Percentiles rank a stretch among this genome's conserved stretches.
Evolutionary conservation across 345 rosid species (phyloP).

Genomic region (Heritiera fomes): DNA sequence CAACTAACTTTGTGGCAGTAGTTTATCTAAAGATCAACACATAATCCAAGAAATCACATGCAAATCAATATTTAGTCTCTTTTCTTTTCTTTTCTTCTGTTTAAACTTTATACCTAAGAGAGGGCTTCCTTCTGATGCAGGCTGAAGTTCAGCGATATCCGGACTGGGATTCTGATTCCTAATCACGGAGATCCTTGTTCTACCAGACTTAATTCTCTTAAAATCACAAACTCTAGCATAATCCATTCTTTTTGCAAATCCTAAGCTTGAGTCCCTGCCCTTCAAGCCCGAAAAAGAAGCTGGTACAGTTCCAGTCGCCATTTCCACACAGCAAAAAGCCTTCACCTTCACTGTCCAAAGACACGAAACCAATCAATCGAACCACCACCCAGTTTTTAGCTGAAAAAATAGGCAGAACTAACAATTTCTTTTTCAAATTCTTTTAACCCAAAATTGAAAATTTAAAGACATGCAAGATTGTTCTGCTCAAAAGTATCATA

Average conservation of each 20-base stretch:
- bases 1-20: not conserved
- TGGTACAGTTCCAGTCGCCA: constrained; percentile 80
- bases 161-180: constrained; percentile 60
- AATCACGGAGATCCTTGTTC: constrained; percentile 51
- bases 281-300: constrained; percentile 70
- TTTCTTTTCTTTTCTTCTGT: not conserved
- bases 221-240: constrained; percentile 62
- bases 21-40: not conserved
- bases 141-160: constrained; percentile 71
- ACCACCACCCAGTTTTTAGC: not conserved
- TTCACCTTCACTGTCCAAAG: constrained; percentile 20
- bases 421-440: not conserved
- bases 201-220: constrained; percentile 48
- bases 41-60: not conserved
- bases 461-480: not conserved
- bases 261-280: constrained; percentile 52
- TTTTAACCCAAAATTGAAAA: not conserved
- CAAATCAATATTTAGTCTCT: not conserved
- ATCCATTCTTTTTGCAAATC: constrained; percentile 58
- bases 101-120: constrained; percentile 56
- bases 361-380: not conserved
- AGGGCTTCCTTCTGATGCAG: constrained; percentile 87
- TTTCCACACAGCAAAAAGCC: constrained; percentile 29
- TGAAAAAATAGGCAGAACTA: not conserved
- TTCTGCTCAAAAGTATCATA: not conserved